Conservation (phyloP, 1,139 yeast species). For the Magnusiomyces tetraspermus region DNA sequence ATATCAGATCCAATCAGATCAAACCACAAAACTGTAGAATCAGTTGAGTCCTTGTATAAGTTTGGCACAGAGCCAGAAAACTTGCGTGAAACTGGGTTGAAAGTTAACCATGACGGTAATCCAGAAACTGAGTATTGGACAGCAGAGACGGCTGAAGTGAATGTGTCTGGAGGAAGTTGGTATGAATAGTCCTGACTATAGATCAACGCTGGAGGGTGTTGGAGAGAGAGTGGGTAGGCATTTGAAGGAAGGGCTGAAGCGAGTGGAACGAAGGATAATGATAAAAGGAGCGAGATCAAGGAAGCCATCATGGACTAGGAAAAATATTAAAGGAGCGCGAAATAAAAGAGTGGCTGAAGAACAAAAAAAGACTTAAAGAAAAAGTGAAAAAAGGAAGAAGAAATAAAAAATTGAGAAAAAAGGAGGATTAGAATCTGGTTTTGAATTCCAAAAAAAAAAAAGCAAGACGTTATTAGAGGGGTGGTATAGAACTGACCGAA, state of each 20-base stretch:
- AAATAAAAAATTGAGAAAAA: too few species aligned
- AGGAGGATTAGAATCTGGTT: too few species aligned
- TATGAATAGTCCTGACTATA: conserved; percentile 55
- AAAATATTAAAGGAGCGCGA: too few species aligned
- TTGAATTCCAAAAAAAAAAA: too few species aligned
- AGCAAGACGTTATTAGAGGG: too few species aligned
- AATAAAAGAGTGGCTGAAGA: too few species aligned
- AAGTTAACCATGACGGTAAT: conserved; percentile 69
- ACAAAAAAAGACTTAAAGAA: too few species aligned
- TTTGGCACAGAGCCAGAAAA: conserved; percentile 60
- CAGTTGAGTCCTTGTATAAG: conserved; percentile 20
- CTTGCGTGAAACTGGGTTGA: conserved; percentile 52
- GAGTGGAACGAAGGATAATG: too few species aligned
- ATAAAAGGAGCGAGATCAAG: too few species aligned
- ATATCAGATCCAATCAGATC: conserved; percentile 58
- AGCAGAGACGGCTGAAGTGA: conserved; percentile 38
- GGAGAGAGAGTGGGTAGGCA: conserved; percentile 29
- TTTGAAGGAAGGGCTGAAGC: conserved; percentile 9
- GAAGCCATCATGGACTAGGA: too few species aligned
- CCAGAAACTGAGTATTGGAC: conserved; percentile 48
- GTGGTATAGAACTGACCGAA: too few species aligned
- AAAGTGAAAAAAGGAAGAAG: too few species aligned
- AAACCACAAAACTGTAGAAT: conserved; percentile 33
- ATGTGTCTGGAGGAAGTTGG: conserved; percentile 64
- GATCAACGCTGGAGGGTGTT: conserved; percentile 81